These are phyloP conservation scores for Sclerotinia borealis DNA, from an alignment of 2,329 filamentous ascomycete species.

Conservation along the genomic window DNA sequence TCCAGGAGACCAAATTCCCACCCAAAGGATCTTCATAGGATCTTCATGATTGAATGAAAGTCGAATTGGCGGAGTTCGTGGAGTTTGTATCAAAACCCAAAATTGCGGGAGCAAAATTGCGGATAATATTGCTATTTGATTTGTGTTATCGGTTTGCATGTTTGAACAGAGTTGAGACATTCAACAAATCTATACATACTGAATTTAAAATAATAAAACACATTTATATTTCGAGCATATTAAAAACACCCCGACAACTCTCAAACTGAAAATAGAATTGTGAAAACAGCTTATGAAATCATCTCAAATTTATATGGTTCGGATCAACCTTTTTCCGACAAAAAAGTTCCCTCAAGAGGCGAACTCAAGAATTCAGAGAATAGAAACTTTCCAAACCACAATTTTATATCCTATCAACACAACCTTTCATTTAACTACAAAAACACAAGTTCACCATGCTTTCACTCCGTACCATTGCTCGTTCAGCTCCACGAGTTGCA, in stretches of 20 bases:
- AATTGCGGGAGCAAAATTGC: constrained; percentile 8
- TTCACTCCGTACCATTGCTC: constrained; percentile 59
- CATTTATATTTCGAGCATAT: not conserved
- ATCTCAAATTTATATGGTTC: not conserved
- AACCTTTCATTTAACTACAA: constrained; percentile 11
- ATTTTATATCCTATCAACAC: constrained; percentile 12
- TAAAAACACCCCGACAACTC: not conserved
- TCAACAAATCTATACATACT: not conserved
- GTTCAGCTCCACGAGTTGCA: constrained; percentile 59
- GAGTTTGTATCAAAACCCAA: constrained; percentile 18
- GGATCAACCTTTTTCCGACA: constrained; percentile 16
- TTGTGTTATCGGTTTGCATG: not conserved
- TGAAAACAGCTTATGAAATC: not conserved
- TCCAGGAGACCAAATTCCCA: constrained; percentile 71
- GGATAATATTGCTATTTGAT: not conserved
- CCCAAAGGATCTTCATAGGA: constrained; percentile 50
- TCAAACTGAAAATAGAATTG: not conserved
- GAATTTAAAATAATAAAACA: not conserved
- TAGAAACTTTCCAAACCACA: constrained; percentile 7
- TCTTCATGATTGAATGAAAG: constrained; percentile 23
- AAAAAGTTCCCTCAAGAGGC: constrained; percentile 13
- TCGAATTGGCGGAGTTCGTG: constrained; percentile 12
- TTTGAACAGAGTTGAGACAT: not conserved
- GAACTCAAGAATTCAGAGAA: not conserved
- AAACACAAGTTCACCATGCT: constrained; percentile 47